phyloP scores from a whole-genome alignment of 2,329 filamentous ascomycete genomes.

The Whalleya microplaca region DNA sequence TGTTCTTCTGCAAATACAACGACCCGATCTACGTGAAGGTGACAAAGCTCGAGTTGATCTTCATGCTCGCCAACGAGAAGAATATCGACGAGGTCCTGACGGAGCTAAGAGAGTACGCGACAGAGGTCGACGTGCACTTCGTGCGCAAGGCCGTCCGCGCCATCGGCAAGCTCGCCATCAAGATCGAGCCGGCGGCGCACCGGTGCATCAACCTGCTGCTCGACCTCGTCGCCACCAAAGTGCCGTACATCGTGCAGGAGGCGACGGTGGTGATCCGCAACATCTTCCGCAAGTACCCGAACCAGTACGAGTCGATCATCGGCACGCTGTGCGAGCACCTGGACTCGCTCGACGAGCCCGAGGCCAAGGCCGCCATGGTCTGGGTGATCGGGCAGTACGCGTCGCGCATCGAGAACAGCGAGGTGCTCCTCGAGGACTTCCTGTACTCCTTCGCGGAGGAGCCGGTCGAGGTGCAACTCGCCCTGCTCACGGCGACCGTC shows the following conservation, averaged over 20 bases:
- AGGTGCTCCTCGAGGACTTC: slow-evolving; percentile 92
- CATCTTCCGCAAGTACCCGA: slow-evolving; percentile 98
- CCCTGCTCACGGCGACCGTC: slow-evolving; percentile 91
- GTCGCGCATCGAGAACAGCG: slow-evolving; percentile 95
- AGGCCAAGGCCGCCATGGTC: slow-evolving; percentile 97
- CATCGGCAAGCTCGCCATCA: slow-evolving; percentile 97
- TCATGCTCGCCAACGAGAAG: slow-evolving; percentile 94
- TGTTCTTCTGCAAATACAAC: slow-evolving; percentile 99
- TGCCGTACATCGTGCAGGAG: slow-evolving; percentile 98
- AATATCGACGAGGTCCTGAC: slow-evolving; percentile 96
- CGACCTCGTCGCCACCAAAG: slow-evolving; percentile 94
- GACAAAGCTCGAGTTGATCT: slow-evolving; percentile 96
- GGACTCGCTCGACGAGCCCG: slow-evolving; percentile 93
- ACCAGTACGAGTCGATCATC: slow-evolving; percentile 98
- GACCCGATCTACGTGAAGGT: slow-evolving; percentile 99
- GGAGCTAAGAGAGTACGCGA: slow-evolving; percentile 93
- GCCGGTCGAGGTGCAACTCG: slow-evolving; percentile 92
- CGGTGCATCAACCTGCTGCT: slow-evolving; percentile 91
- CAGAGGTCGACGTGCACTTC: slow-evolving; percentile 98
- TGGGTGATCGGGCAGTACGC: slow-evolving; percentile 99
- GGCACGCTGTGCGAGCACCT: slow-evolving; percentile 93
- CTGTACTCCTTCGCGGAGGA: slow-evolving; percentile 93
- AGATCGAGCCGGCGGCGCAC: slow-evolving; percentile 91
- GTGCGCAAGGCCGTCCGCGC: slow-evolving; percentile 96
- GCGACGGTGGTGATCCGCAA: slow-evolving; percentile 98